Percentiles rank a stretch among this genome's conserved stretches.
Evolutionary conservation across 306 rosid species (phyloP).

Genomic region (Vigna hirtella): DNA sequence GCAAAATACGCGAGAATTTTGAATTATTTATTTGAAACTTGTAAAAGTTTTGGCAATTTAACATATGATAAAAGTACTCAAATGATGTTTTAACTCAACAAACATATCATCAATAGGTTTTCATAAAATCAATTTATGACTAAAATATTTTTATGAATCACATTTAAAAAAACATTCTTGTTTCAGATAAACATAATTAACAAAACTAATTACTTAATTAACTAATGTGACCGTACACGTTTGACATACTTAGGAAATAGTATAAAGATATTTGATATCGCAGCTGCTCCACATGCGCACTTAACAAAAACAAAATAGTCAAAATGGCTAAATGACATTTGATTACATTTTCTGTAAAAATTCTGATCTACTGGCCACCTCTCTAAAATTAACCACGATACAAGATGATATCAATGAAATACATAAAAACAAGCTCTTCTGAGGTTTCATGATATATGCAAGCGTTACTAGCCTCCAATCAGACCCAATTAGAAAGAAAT

Average conservation of each 20-base stretch:
- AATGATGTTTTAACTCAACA: too few species aligned
- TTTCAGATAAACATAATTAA: neutral
- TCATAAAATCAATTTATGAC: too few species aligned
- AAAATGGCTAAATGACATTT: constrained; percentile 46
- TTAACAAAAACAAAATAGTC: constrained; percentile 31
- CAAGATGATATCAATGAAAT: constrained; percentile 28
- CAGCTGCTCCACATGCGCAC: constrained; percentile 32
- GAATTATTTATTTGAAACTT: too few species aligned
- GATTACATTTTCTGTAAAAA: constrained; percentile 50
- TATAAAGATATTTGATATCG: neutral
- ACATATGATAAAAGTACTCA: too few species aligned
- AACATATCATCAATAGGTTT: too few species aligned
- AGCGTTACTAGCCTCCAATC: constrained; percentile 43
- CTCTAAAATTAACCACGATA: constrained; percentile 39
- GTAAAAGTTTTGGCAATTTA: too few species aligned
- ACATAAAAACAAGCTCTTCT: constrained; percentile 10
- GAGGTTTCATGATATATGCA: constrained; percentile 49
- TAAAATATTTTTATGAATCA: too few species aligned
- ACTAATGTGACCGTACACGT: neutral
- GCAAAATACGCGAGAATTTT: too few species aligned
- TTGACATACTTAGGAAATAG: neutral
- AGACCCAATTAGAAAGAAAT: constrained; percentile 46
- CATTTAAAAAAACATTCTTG: too few species aligned
- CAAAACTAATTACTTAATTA: neutral
- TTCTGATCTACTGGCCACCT: constrained; percentile 49